Evolutionary conservation across 192 early-diverging fungal genomes (phyloP), one percentile per base, ranked within the genome.

Genomic region (Dimargaris verticillata): DNA sequence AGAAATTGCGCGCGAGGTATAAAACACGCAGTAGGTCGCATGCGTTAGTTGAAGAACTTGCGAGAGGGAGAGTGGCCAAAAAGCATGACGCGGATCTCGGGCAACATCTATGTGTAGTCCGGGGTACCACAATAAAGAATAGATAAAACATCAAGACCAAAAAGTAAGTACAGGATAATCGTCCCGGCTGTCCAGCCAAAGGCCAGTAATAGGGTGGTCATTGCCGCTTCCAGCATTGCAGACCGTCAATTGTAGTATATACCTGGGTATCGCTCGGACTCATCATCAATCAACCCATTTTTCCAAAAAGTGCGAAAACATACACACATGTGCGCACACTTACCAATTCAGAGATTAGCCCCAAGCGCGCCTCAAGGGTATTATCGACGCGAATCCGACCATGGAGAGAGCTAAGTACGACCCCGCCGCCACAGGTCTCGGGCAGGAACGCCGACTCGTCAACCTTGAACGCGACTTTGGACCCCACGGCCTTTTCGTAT

Each of bases 1-100:
- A 5, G 26, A 38, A 55, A 28, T 38, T 10, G 12, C 17, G n/a
- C 18, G n/a, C 28, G 26, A 9, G 49, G 49, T n/a, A 18, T 51
- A 20, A 26, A 45, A 28, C 13, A 18, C n/a, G 33, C 29, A 54
- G 53, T 6, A 18, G 28, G 53, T 12, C n/a, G 55, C 17, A 14
- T 18, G 10, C 10, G 33, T 66, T 83, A 92, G 76, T 93, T 89
- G 77, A 84, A 93, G 81, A 92, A 96, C 66, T 80, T 87, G 77
- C 92, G 86, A 74, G 78, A 87, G 43, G 86, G 84, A 41, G 91
- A 91, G 57, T 86, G 86, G 9, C 92, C 95, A 73, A 92, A 99
- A 57, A 99, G 79, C 51, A 83, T 67, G 65, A 84, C 75, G 54
- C 93, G 89, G 68, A 97, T 83, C 64, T 91, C 86, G 33, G 95